phyloP scores from a whole-genome alignment of 2,329 filamentous ascomycete species.

The Aspergillus sp. region DNA sequence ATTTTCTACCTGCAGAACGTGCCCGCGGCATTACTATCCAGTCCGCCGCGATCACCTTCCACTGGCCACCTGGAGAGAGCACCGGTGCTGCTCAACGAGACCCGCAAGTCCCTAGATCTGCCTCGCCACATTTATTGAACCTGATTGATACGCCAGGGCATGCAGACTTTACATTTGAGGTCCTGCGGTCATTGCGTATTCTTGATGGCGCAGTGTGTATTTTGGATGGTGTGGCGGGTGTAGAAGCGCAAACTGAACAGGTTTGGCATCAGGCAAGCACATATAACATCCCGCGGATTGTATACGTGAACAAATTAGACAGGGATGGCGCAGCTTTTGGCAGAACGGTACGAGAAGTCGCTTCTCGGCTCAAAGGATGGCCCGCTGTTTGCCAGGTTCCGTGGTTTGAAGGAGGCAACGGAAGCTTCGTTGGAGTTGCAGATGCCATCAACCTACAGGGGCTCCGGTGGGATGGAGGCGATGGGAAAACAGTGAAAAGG shows the following conservation, averaged over 20 bases:
- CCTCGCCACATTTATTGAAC: slow-evolving; percentile 70
- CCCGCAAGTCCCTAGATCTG: slow-evolving; percentile 48
- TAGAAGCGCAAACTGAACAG: slow-evolving; percentile 95
- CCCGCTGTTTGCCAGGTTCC: slow-evolving; percentile 93
- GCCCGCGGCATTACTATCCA: slow-evolving; percentile 96
- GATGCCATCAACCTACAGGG: slow-evolving; percentile 77
- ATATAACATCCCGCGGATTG: slow-evolving; percentile 78
- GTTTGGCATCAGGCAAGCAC: slow-evolving; percentile 90
- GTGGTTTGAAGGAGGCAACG: slow-evolving; percentile 77
- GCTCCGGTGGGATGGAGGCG: slow-evolving; percentile 69
- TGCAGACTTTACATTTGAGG: slow-evolving; percentile 96
- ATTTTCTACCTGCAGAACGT: slow-evolving; percentile 91
- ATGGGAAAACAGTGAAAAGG: slow-evolving; percentile 62
- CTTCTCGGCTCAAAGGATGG: slow-evolving; percentile 74
- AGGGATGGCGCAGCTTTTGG: slow-evolving; percentile 80
- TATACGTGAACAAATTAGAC: slow-evolving; percentile 84
- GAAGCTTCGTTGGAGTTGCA: slow-evolving; percentile 77
- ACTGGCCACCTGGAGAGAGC: slow-evolving; percentile 68
- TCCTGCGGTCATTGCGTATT: slow-evolving; percentile 83
- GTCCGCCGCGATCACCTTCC: slow-evolving; percentile 91
- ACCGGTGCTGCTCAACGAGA: slow-evolving; percentile 18
- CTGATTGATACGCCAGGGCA: slow-evolving; percentile 96
- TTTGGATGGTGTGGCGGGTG: slow-evolving; percentile 86
- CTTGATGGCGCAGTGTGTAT: slow-evolving; percentile 91
- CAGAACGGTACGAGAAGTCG: slow-evolving; percentile 82